Conservation (phyloP, 2,329 filamentous ascomycete genomes). For the Colletotrichum godetiae region DNA sequence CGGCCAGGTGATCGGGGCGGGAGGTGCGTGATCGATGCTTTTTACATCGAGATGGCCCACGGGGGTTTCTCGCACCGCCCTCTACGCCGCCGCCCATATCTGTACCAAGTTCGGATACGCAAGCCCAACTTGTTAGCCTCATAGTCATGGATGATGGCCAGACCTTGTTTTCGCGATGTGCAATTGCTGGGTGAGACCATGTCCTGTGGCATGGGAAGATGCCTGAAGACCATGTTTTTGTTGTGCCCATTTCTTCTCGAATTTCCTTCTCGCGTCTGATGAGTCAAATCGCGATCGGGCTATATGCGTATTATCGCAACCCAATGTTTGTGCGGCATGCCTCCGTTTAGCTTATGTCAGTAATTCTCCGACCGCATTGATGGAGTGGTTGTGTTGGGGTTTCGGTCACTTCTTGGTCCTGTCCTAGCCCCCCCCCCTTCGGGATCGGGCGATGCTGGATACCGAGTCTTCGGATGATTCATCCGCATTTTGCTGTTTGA, state of each 20-base stretch:
- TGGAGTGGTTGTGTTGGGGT: conserved; percentile 16
- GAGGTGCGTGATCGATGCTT: conserved; percentile 32
- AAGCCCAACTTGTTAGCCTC: not conserved
- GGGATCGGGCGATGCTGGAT: conserved; percentile 17
- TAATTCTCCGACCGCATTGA: conserved; percentile 33
- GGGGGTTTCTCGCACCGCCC: conserved; percentile 21
- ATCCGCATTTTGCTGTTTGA: conserved; percentile 14
- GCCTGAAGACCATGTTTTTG: conserved; percentile 27
- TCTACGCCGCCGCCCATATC: conserved; percentile 18
- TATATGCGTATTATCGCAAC: not conserved
- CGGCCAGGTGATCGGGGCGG: conserved; percentile 28
- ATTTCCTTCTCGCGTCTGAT: conserved; percentile 18
- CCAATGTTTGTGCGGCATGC: not conserved
- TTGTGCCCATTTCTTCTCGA: conserved; percentile 13
- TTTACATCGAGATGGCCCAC: conserved; percentile 16
- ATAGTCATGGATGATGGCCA: not conserved
- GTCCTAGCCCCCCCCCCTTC: not conserved
- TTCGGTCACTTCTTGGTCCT: conserved; percentile 24
- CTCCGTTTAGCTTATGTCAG: conserved; percentile 27
- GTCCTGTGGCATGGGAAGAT: conserved; percentile 21
- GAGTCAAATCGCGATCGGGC: conserved; percentile 7
- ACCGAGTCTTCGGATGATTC: conserved; percentile 14
- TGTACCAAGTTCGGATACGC: not conserved
- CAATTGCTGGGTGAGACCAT: conserved; percentile 27
- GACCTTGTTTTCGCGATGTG: conserved; percentile 15